Conservation (phyloP, 1,139 yeast species). For the Zygoascus meyerae region DNA sequence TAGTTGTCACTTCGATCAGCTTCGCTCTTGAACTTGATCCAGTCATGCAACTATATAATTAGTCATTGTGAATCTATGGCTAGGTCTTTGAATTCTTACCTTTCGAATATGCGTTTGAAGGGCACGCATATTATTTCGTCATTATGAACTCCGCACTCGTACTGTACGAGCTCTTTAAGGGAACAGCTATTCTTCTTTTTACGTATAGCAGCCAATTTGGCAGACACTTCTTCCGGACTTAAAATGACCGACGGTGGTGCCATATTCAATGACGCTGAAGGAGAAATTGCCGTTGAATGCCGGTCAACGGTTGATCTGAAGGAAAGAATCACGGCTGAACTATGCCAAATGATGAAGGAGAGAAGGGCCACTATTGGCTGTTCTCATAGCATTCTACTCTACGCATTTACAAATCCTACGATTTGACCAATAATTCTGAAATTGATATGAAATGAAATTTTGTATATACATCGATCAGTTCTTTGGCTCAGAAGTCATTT, state of each 20-base stretch:
- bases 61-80: neutral
- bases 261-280: no score
- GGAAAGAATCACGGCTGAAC: no score
- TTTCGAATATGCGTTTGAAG: conserved; percentile 20
- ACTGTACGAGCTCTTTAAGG: conserved; percentile 43
- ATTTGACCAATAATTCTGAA: no score
- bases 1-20: conserved; percentile 43
- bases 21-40: conserved; percentile 13
- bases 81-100: conserved; percentile 12
- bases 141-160: conserved; percentile 24
- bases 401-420: no score
- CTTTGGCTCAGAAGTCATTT: no score
- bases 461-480: no score
- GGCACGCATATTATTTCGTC: conserved; percentile 24
- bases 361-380: no score
- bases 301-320: no score
- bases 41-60: conserved; percentile 1
- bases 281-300: no score
- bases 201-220: conserved; percentile 7
- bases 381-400: no score
- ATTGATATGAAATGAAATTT: no score
- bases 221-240: conserved; percentile 13
- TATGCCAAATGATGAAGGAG: no score
- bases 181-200: conserved; percentile 33
- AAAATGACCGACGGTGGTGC: conserved; percentile 26